These are phyloP conservation scores for Arxiozyma bovina DNA, from an alignment of 1,139 yeast genomes.

Conservation along the genomic window DNA sequence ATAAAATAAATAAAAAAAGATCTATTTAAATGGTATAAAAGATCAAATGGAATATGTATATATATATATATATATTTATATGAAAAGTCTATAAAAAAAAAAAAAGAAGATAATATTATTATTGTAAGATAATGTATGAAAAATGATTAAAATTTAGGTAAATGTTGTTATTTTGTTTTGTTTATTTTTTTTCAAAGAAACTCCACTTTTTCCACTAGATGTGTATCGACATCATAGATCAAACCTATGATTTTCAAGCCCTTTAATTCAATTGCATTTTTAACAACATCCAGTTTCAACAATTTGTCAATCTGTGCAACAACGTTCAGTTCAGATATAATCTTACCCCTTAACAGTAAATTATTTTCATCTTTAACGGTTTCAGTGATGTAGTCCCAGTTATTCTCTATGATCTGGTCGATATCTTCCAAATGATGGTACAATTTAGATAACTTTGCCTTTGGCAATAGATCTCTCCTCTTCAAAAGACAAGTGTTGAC, in stretches of 20 bases:
- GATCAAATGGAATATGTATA: too few relatives aligned
- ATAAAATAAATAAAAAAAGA: too few relatives aligned
- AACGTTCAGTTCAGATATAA: conserved; percentile 71
- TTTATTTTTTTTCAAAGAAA: too few relatives aligned
- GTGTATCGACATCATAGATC: conserved; percentile 78
- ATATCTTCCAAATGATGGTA: conserved; percentile 37
- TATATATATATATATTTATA: too few relatives aligned
- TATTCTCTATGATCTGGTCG: conserved; percentile 38
- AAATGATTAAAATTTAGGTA: too few relatives aligned
- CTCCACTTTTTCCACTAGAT: conserved; percentile 43
- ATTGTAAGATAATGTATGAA: too few relatives aligned
- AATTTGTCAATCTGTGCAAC: conserved; percentile 45
- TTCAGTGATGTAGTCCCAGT: not conserved
- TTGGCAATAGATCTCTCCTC: conserved; percentile 47
- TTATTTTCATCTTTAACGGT: conserved; percentile 5
- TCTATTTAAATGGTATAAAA: too few relatives aligned
- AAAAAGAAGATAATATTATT: too few relatives aligned
- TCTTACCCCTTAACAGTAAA: conserved; percentile 27
- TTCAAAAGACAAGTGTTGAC: conserved; percentile 76
- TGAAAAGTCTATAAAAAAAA: too few relatives aligned
- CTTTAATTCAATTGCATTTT: conserved; percentile 58
- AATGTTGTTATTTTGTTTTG: too few relatives aligned
- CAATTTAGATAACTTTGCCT: conserved; percentile 17
- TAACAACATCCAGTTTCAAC: conserved; percentile 62
- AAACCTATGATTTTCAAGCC: conserved; percentile 83